These are phyloP conservation scores for Colletotrichum tabaci DNA, from an alignment of 2,329 filamentous ascomycete genomes.

Conservation along the genomic window DNA sequence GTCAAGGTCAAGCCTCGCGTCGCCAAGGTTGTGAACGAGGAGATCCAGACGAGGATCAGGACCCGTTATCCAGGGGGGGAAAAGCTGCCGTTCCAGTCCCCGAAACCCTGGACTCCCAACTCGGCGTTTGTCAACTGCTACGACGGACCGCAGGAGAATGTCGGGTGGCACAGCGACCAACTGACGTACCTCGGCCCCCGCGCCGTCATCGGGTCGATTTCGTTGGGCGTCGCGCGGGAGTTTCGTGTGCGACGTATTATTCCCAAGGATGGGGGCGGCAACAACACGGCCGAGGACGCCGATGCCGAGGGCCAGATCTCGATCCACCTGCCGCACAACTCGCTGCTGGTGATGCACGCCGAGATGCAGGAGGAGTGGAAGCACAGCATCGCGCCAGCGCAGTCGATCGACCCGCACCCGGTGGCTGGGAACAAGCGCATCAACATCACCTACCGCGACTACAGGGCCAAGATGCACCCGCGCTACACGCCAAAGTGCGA, in stretches of 20 bases:
- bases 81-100: constrained; percentile 85
- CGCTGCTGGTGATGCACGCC: constrained; percentile 93
- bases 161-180: constrained; percentile 94
- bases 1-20: constrained; percentile 78
- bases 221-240: constrained; percentile 91
- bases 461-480: constrained; percentile 83
- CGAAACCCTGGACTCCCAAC: constrained; percentile 84
- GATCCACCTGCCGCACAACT: constrained; percentile 95
- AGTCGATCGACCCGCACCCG: constrained; percentile 87
- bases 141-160: constrained; percentile 82
- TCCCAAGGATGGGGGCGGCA: constrained; percentile 66
- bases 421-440: constrained; percentile 85
- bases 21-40: constrained; percentile 81
- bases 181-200: constrained; percentile 93
- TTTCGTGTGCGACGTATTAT: constrained; percentile 88
- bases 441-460: constrained; percentile 95
- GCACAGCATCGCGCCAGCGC: constrained; percentile 83
- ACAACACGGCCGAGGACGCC: constrained; percentile 58
- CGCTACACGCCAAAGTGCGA: constrained; percentile 82
- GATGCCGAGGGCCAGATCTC: constrained; percentile 88
- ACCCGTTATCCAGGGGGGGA: constrained; percentile 76
- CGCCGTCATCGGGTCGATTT: constrained; percentile 90
- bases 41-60: constrained; percentile 80
- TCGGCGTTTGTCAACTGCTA: constrained; percentile 97
- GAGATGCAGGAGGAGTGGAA: constrained; percentile 99